Base-by-base conservation (phyloP, 352 stramenopile species). In the Phytophthora pinifolia region DNA sequence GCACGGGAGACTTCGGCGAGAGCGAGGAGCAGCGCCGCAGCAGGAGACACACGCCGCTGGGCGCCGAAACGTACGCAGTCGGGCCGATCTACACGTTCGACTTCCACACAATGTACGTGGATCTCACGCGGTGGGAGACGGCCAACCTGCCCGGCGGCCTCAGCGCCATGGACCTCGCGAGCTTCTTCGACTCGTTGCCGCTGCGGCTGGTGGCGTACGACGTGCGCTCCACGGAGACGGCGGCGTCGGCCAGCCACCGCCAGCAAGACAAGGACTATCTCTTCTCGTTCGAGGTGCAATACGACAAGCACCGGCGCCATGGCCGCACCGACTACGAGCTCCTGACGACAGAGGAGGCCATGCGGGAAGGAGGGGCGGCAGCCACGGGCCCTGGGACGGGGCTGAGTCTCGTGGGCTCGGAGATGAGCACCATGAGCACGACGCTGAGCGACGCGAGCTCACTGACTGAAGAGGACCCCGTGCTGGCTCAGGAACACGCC, bases 91-190 rank as follows among this genome's bases (percentile, higher is more conserved):
- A 95, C 57, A 91, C 85, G 46, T 95, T 95, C 65, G 77, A 95
- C 33, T 95, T 95, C 54, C 83, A 95, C 65, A 95, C 83, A 1
- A 93, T 93, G 83, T 93, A 93, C 55, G 82, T 92, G 37, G 78
- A 95, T 50, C 60, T 95, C 54, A 77, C 73, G 8, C 67, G 71
- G 27, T 95, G 85, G 85, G 77, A 88, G 54, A 92, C 85, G 2
- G 70, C 82, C 9, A 95, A 95, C 46, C 56, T 95, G 4, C 85
- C 85, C 0, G 76, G 79, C 1, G 65, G 61, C 30, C 46, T 95
- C 12, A 86, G 71, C 38, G 79, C 88, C 32, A 85, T 95, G 76
- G 60, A 79, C 22, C 63, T 95, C 0, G 73, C 76, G 13, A 77
- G 74, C n/a, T 93, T 95, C 44, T 93, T 93, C 42, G 76, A 90